A percentile compares a stretch with the other conserved stretches of the same genome.
Evolutionary conservation across 441 rosid genomes (phyloP).

Genomic region (Omphalea diandra): DNA sequence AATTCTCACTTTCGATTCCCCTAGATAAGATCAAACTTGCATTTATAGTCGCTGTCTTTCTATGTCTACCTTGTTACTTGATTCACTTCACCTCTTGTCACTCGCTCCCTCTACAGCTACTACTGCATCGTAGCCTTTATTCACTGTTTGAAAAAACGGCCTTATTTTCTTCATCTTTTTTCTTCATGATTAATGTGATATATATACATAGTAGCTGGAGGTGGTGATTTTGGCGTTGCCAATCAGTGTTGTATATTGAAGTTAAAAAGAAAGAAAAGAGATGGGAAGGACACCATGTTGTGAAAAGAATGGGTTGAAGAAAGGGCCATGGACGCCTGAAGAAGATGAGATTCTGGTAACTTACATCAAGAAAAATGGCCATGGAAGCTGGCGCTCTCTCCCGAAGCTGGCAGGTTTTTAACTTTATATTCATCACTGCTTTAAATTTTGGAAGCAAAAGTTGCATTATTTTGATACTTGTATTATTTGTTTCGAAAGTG

Average conservation of each 20-base stretch:
- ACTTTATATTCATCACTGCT: not conserved
- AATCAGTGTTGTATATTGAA: not conserved
- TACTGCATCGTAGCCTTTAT: too few relatives aligned
- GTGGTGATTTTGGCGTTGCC: not conserved
- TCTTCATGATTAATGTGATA: not conserved
- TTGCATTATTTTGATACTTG: not conserved
- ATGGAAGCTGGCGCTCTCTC: conserved; percentile 49
- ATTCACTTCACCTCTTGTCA: conserved; percentile 21
- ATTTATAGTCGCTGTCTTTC: conserved; percentile 26
- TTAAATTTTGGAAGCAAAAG: not conserved
- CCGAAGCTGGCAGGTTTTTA: conserved; percentile 52
- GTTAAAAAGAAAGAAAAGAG: conserved; percentile 12
- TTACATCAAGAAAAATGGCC: conserved; percentile 42
- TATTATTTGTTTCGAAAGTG: too few relatives aligned
- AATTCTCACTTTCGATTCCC: conserved; percentile 41
- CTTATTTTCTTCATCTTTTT: conserved; percentile 8
- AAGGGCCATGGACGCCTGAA: conserved; percentile 49
- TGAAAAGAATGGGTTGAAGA: conserved; percentile 37
- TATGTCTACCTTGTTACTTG: conserved; percentile 4
- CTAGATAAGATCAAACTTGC: conserved; percentile 38
- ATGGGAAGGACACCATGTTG: conserved; percentile 47
- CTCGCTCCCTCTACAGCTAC: not conserved
- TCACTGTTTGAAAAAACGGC: not conserved
- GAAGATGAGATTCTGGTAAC: conserved; percentile 40
- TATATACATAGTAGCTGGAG: not conserved